Percentiles rank a stretch among this genome's conserved stretches.
Evolutionary conservation across 179 eudicot genomes (phyloP).

Genomic region (Nepenthes alata): DNA sequence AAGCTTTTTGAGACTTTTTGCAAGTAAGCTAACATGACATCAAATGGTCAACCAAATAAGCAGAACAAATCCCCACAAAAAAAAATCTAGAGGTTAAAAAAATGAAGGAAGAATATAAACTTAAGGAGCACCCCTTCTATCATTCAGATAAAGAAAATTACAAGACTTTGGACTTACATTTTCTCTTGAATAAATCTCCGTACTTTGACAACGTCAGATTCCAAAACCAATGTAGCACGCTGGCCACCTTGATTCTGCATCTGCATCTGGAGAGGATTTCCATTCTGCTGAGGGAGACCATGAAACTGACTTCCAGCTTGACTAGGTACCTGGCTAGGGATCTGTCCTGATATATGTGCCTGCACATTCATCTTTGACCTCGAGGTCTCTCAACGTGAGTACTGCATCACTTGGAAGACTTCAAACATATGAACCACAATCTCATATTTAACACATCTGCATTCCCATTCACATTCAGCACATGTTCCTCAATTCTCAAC

Average conservation of each 20-base stretch:
- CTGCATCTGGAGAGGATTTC: conserved; percentile 32
- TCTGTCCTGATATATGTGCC: conserved; percentile 53
- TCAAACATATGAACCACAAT: neutral
- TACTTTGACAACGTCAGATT: conserved; percentile 25
- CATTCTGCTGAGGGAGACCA: conserved; percentile 56
- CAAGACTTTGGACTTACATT: conserved; percentile 42
- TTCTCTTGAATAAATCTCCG: conserved; percentile 42
- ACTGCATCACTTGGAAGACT: neutral
- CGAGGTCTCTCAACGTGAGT: too few relatives aligned
- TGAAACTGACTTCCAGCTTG: conserved; percentile 45
- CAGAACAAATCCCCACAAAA: too few relatives aligned
- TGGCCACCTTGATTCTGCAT: conserved; percentile 45
- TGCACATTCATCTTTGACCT: conserved; percentile 55
- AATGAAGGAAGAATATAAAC: too few relatives aligned
- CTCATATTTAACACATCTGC: neutral
- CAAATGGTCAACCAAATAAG: too few relatives aligned
- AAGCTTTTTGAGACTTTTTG: too few relatives aligned
- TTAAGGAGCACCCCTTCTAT: too few relatives aligned
- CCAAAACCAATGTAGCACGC: conserved; percentile 29
- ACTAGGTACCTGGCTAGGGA: conserved; percentile 55
- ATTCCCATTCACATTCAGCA: too few relatives aligned
- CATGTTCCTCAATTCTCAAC: too few relatives aligned
- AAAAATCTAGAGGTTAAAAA: too few relatives aligned
- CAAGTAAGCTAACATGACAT: too few relatives aligned
- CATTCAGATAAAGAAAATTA: neutral